phyloP scores from a whole-genome alignment of 2,329 filamentous ascomycete genomes.

The Penicillium sp. region DNA sequence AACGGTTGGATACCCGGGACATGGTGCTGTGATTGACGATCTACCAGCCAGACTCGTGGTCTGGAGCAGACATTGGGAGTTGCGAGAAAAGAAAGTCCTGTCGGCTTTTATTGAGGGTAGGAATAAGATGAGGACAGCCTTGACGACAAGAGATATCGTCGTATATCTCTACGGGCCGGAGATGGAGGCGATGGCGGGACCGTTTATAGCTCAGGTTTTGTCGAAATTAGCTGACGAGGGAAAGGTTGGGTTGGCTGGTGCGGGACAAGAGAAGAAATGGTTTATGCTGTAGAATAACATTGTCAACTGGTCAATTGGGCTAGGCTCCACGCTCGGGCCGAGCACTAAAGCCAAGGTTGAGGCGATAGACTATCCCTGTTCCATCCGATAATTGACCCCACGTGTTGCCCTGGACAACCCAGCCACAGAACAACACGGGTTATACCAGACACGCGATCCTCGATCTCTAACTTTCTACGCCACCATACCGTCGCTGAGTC shows the following conservation, averaged over 20 bases:
- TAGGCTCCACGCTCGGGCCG: background rate
- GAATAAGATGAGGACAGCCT: background rate
- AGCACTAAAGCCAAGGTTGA: too few relatives aligned
- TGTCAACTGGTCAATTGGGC: background rate
- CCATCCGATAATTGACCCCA: too few relatives aligned
- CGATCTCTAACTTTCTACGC: too few relatives aligned
- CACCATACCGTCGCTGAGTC: too few relatives aligned
- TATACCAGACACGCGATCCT: too few relatives aligned
- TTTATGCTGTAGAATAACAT: background rate
- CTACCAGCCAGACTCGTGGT: background rate
- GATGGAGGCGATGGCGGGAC: constrained; percentile 1
- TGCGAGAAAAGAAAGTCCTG: constrained; percentile 1
- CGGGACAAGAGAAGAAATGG: constrained; percentile 6
- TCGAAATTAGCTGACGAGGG: constrained; percentile 4
- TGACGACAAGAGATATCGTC: background rate
- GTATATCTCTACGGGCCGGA: background rate
- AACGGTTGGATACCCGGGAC: constrained; percentile 5
- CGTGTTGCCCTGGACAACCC: too few relatives aligned
- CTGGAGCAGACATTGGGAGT: constrained; percentile 6
- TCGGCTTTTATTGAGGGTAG: background rate
- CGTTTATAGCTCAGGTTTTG: constrained; percentile 2
- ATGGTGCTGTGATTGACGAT: constrained; percentile 9
- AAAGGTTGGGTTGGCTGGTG: background rate
- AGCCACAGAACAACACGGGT: background rate
- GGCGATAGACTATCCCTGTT: too few relatives aligned